phyloP scores from a whole-genome alignment of 495 filamentous ascomycete species.

The Clohesyomyces aquaticus region DNA sequence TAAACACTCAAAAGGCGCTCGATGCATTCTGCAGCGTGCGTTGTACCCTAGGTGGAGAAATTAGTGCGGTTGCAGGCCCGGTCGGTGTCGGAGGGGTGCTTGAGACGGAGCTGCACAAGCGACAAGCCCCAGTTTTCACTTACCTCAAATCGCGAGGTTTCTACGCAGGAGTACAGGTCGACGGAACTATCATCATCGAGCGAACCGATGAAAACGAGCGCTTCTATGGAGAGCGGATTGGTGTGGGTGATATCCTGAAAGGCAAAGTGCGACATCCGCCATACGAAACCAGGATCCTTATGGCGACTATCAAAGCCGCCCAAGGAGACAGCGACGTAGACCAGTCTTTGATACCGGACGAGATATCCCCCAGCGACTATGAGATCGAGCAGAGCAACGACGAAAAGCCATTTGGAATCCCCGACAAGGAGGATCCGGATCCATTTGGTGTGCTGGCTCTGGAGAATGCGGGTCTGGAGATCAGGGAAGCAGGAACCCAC shows the following conservation, averaged over 20 bases:
- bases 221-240: slow-evolving; percentile 75
- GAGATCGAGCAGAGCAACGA: slow-evolving; percentile 58
- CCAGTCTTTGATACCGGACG: slow-evolving; percentile 55
- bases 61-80: slow-evolving; percentile 77
- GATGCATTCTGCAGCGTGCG: slow-evolving; percentile 78
- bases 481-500: slow-evolving; percentile 79
- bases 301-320: slow-evolving; percentile 81
- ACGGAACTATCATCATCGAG: slow-evolving; percentile 84
- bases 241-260: slow-evolving; percentile 78
- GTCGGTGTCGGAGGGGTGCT: slow-evolving; percentile 73
- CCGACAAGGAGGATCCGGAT: slow-evolving; percentile 77
- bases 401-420: slow-evolving; percentile 68
- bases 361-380: slow-evolving; percentile 75
- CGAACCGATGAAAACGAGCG: slow-evolving; percentile 86
- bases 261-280: slow-evolving; percentile 75
- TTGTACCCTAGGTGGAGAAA: slow-evolving; percentile 76
- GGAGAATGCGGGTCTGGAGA: slow-evolving; percentile 80
- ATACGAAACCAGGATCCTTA: slow-evolving; percentile 63
- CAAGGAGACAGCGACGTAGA: slow-evolving; percentile 73
- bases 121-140: slow-evolving; percentile 76
- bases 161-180: slow-evolving; percentile 78
- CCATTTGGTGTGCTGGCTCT: slow-evolving; percentile 86
- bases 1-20: slow-evolving; percentile 79
- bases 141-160: slow-evolving; percentile 88
- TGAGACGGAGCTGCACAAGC: slow-evolving; percentile 73